A percentile compares a stretch with the other conserved stretches of the same genome.
phyloP scores from a whole-genome alignment of 805 yeast genomes.

The Starmera amethionina region DNA sequence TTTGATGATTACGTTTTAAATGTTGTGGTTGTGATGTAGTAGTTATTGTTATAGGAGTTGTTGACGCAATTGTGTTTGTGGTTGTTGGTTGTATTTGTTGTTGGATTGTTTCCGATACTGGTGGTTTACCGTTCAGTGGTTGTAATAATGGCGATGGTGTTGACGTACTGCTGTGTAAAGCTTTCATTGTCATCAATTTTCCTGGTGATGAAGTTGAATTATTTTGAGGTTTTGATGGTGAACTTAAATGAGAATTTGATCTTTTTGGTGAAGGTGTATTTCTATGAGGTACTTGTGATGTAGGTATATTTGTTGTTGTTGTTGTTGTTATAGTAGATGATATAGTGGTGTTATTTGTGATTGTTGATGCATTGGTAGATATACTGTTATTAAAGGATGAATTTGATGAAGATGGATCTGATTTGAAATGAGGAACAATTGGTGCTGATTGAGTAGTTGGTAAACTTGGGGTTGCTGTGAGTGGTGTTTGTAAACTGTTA shows the following conservation, averaged over 20 bases:
- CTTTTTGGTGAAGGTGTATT: constrained; percentile 40
- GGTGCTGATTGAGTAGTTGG: neutral
- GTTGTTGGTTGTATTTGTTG: constrained; percentile 15
- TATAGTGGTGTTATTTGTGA: neutral
- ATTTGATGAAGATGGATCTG: neutral
- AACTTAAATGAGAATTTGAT: constrained; percentile 15
- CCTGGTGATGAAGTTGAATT: constrained; percentile 21
- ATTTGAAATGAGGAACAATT: neutral
- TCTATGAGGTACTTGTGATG: constrained; percentile 15
- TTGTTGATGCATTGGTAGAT: constrained; percentile 5
- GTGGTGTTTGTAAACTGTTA: constrained; percentile 2
- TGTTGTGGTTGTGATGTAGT: constrained; percentile 2
- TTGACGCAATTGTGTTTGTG: constrained; percentile 1
- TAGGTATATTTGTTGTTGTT: constrained; percentile 6
- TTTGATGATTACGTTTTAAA: constrained; percentile 36
- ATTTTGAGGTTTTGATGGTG: constrained; percentile 19
- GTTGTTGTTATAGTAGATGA: neutral
- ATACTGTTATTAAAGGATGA: constrained; percentile 4
- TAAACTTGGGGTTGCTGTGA: constrained; percentile 1
- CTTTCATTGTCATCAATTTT: constrained; percentile 33
- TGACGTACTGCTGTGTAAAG: constrained; percentile 13
- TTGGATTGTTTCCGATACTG: too few species aligned
- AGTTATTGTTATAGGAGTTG: neutral
- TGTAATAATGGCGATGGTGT: constrained; percentile 20
- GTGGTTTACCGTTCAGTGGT: constrained; percentile 18